Evolutionary conservation across 768 basidiomycete species (phyloP).

Genomic region (Tricholomella constricta): DNA sequence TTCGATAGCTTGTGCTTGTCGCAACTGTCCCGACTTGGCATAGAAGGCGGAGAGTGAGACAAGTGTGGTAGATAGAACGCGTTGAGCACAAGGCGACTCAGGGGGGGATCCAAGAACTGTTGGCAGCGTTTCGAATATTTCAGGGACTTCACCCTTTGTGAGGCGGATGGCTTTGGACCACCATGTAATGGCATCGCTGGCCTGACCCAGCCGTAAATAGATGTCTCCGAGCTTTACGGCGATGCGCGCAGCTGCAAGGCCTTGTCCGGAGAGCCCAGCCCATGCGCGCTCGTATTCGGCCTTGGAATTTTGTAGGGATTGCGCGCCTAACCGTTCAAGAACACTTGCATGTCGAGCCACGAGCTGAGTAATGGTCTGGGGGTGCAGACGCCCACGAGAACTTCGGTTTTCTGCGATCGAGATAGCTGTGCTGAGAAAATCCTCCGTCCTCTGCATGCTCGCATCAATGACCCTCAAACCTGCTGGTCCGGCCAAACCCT

Average conservation of each 20-base stretch:
- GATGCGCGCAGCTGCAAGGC: slow-evolving; percentile 49
- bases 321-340: slow-evolving; percentile 61
- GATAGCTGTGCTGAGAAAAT: slow-evolving; percentile 53
- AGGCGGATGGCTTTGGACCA: slow-evolving; percentile 63
- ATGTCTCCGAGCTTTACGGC: slow-evolving; percentile 73
- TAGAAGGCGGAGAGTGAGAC: slow-evolving; percentile 75
- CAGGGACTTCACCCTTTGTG: slow-evolving; percentile 31
- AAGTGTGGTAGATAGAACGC: slow-evolving; percentile 59
- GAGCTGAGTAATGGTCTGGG: slow-evolving; percentile 57
- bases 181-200: slow-evolving; percentile 61
- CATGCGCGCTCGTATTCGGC: slow-evolving; percentile 61
- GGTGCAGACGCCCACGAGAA: slow-evolving; percentile 42
- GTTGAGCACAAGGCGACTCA: slow-evolving; percentile 62
- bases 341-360: slow-evolving; percentile 54
- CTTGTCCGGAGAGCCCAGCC: slow-evolving; percentile 41
- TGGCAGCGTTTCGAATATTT: slow-evolving; percentile 17
- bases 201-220: slow-evolving; percentile 53
- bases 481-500: slow-evolving; percentile 31
- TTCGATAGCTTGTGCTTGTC: slow-evolving; percentile 57
- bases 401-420: slow-evolving; percentile 43
- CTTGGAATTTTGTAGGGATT: slow-evolving; percentile 54
- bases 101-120: slow-evolving; percentile 44
- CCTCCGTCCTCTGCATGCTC: slow-evolving; percentile 54
- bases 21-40: slow-evolving; percentile 57
- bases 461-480: slow-evolving; percentile 52